Evolutionary conservation across 2,329 filamentous ascomycete species (phyloP), one percentile per base, ranked within the genome.

Genomic region (Botrytis cinerea): DNA sequence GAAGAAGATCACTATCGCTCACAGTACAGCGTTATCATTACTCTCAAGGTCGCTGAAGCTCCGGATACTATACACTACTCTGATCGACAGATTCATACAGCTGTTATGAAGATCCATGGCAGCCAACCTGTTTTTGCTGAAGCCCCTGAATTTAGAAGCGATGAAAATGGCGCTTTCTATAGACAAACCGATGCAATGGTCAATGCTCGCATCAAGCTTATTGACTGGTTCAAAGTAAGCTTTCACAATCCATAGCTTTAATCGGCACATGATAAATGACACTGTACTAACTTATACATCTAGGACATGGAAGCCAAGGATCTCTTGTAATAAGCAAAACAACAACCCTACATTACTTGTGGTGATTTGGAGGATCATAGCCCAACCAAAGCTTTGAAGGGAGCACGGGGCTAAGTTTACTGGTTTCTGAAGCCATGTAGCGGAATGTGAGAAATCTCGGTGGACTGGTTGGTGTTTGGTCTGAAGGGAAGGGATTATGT

Each of bases 301-400:
- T 57, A 68, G 66, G 48, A 57, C 9, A 68, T 68, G 35, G 48
- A 40, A 9, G 6, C 2, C 8, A 43, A 40, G 3, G 48, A 18
- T 12, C 20, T 28, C 16, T 22, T 57, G 18, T 14, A 48, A 43
- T 43, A 43, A 20, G 5, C 28, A 4, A 38, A 57, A 8, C 25
- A 68, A 54, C 25, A 22, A 9, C 1, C 16, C 8, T 68, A 28
- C 40, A 68, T 40, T 25, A 57, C 14, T 54, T 0, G 2, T 4
- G 25, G 9, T 22, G 5, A 28, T 54, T 1, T 67, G 4, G 10
- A 18, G 1, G 20, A n/a, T 18, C 8, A n/a, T 1, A 22, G 18
- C 2, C 12, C 7, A 7, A 25, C 8, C 0, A 6, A 1, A 32
- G 14, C n/a, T 14, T 22, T 25, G 16, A 4, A 4, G 2, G 3